Evolutionary conservation across 1,139 yeast genomes (phyloP).

Genomic region (Protomyces inouyei): DNA sequence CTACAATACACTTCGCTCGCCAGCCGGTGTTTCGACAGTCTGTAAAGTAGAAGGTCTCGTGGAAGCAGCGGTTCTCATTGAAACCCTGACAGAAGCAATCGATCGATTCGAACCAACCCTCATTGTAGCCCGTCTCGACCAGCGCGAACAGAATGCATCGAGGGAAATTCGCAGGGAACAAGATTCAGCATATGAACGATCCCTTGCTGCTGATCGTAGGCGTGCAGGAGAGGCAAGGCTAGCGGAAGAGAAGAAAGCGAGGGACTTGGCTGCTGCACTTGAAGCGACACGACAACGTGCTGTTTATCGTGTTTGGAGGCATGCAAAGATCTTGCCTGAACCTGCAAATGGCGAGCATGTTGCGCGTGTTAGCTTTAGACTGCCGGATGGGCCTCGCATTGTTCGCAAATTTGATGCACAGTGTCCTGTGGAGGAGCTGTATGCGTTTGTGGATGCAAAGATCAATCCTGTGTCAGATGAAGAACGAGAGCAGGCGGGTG

Average conservation of each 20-base stretch:
- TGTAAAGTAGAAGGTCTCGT: constrained; percentile 60
- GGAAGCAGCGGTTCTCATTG: constrained; percentile 36
- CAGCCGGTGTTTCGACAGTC: constrained; percentile 51
- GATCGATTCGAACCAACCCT: constrained; percentile 35
- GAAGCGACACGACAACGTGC: constrained; percentile 30
- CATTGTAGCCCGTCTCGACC: constrained; percentile 50
- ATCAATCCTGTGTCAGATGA: constrained; percentile 41
- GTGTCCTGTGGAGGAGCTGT: constrained; percentile 53
- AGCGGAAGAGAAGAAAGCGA: constrained; percentile 36
- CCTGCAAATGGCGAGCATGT: constrained; percentile 39
- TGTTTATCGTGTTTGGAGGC: not conserved
- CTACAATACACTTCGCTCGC: constrained; percentile 43
- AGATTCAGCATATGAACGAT: constrained; percentile 68
- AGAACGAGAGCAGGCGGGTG: constrained; percentile 38
- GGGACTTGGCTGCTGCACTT: constrained; percentile 34
- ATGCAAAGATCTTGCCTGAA: not conserved
- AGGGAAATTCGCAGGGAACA: constrained; percentile 67
- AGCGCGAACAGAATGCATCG: constrained; percentile 57
- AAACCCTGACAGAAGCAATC: constrained; percentile 37
- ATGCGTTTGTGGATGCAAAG: constrained; percentile 47
- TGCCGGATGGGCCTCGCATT: constrained; percentile 58
- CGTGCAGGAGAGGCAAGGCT: constrained; percentile 42
- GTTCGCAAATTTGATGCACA: constrained; percentile 52
- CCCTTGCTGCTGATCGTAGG: constrained; percentile 56
- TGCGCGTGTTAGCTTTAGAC: constrained; percentile 48